These are phyloP conservation scores for Saraca asoca DNA, from an alignment of 331 rosid species.

Conservation along the genomic window DNA sequence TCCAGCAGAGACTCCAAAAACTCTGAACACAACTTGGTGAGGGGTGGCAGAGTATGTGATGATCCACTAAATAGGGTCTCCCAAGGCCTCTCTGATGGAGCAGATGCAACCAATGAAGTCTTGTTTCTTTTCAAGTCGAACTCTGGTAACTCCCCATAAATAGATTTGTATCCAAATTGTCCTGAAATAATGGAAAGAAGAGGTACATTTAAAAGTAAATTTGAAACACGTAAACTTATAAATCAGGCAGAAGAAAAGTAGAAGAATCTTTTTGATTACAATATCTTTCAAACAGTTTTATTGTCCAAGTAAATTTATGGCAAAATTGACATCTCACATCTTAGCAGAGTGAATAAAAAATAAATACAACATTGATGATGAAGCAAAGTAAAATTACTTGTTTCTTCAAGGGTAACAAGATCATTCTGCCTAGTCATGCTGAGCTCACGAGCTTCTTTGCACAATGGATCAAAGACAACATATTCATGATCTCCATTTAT, in stretches of 20 bases:
- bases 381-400: slow-evolving; percentile 54
- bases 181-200: slow-evolving; percentile 47
- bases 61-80: slow-evolving; percentile 80
- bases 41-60: slow-evolving; percentile 76
- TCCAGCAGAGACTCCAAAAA: slow-evolving; percentile 77
- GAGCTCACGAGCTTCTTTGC: slow-evolving; percentile 50
- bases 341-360: slow-evolving; percentile 1
- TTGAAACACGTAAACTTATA: neutral
- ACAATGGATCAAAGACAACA: slow-evolving; percentile 67
- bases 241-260: neutral
- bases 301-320: neutral
- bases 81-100: slow-evolving; percentile 83
- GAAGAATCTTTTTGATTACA: neutral
- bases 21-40: slow-evolving; percentile 74
- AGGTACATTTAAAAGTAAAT: neutral
- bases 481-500: slow-evolving; percentile 79
- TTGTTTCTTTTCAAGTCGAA: slow-evolving; percentile 53
- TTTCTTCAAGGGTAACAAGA: slow-evolving; percentile 54
- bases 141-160: slow-evolving; percentile 75
- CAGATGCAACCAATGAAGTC: slow-evolving; percentile 40
- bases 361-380: slow-evolving; percentile 9
- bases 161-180: slow-evolving; percentile 63
- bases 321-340: neutral
- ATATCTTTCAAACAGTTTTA: slow-evolving; percentile 2
- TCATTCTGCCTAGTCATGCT: slow-evolving; percentile 42